These are phyloP conservation scores for Eutrema japonicum DNA, from an alignment of 345 rosid species.

Conservation along the genomic window DNA sequence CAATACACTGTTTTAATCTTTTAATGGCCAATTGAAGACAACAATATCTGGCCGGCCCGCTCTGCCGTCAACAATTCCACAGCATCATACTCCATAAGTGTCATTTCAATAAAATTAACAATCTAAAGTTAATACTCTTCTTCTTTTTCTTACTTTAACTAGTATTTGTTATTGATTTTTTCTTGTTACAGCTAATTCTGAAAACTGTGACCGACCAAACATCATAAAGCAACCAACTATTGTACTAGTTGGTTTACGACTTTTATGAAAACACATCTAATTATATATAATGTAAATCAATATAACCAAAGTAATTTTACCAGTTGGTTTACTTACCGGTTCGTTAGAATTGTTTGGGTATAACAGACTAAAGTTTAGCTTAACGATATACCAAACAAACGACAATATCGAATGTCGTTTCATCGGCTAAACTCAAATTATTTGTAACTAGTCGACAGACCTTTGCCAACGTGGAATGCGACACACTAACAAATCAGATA, in stretches of 20 bases:
- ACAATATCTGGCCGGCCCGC: conserved; percentile 23
- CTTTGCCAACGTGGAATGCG: conserved; percentile 21
- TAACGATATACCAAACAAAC: conserved; percentile 30
- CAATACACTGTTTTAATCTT: neutral
- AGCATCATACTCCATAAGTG: conserved; percentile 4
- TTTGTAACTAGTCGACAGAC: conserved; percentile 23
- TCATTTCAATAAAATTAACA: conserved; percentile 2
- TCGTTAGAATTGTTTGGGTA: conserved; percentile 26
- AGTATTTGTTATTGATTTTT: neutral
- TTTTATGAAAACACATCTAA: conserved; percentile 7
- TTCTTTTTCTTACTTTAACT: neutral
- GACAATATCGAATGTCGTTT: conserved; percentile 6
- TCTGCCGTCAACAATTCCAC: conserved; percentile 22
- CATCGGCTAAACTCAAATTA: neutral
- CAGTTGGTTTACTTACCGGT: neutral
- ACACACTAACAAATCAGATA: conserved; percentile 33
- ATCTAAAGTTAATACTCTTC: neutral
- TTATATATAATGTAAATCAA: neutral
- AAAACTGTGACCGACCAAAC: conserved; percentile 40
- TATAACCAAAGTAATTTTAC: neutral
- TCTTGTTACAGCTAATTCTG: conserved; percentile 41
- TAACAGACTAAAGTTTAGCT: conserved; percentile 35
- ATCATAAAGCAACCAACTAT: conserved; percentile 29
- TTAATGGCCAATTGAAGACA: too few species aligned
- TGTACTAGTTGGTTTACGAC: conserved; percentile 14